Evolutionary conservation across 2,329 filamentous ascomycete genomes (phyloP).

Genomic region (Epichloe amarillans): DNA sequence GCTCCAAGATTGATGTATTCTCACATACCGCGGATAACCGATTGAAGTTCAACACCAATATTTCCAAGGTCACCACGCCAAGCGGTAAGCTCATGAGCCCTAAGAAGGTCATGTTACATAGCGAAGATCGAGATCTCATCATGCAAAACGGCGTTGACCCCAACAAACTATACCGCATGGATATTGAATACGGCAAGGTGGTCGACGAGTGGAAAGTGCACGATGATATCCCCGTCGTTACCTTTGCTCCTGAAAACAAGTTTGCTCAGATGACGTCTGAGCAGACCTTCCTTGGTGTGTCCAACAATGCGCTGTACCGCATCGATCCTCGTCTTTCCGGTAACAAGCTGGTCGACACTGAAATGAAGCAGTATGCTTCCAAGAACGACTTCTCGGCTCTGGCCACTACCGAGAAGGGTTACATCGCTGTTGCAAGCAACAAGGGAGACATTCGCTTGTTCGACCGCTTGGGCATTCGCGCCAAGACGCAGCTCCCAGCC

Average conservation of each 20-base stretch:
- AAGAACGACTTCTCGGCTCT: slow-evolving; percentile 96
- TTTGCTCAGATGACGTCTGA: slow-evolving; percentile 94
- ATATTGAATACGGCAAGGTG: slow-evolving; percentile 93
- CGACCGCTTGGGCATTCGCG: slow-evolving; percentile 89
- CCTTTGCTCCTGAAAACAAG: slow-evolving; percentile 92
- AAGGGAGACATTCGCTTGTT: slow-evolving; percentile 95
- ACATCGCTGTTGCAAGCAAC: slow-evolving; percentile 92
- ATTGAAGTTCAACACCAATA: slow-evolving; percentile 91
- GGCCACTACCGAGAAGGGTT: slow-evolving; percentile 90
- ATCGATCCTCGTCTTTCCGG: slow-evolving; percentile 83
- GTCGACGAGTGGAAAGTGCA: slow-evolving; percentile 98
- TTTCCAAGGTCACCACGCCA: slow-evolving; percentile 87
- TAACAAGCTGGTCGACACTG: slow-evolving; percentile 81
- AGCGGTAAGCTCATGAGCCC: slow-evolving; percentile 80
- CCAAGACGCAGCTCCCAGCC: slow-evolving; percentile 92
- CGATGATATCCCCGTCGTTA: slow-evolving; percentile 85
- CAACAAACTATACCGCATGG: slow-evolving; percentile 91
- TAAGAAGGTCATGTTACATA: slow-evolving; percentile 93
- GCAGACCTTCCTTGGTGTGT: slow-evolving; percentile 89
- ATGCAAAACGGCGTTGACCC: slow-evolving; percentile 73
- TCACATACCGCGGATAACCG: slow-evolving; percentile 89
- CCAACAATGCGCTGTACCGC: slow-evolving; percentile 82
- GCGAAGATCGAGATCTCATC: slow-evolving; percentile 80
- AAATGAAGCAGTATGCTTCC: slow-evolving; percentile 89
- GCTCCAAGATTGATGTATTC: slow-evolving; percentile 97